Conservation (phyloP, 345 rosid genomes). For the Eucalyptus tenuipes region DNA sequence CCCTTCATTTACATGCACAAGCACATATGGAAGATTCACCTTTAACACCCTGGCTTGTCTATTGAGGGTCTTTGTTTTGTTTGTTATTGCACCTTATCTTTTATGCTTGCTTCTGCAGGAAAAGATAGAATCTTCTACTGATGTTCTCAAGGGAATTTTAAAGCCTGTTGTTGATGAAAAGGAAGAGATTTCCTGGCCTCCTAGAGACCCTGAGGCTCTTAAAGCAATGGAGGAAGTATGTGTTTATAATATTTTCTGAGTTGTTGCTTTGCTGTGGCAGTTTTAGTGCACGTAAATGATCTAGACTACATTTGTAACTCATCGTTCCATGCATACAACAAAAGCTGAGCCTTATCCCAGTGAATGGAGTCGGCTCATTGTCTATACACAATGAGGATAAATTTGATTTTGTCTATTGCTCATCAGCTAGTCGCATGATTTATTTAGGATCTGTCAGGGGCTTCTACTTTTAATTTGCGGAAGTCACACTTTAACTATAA, state of each 20-base stretch:
- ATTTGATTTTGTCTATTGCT: neutral
- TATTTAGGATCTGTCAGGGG: neutral
- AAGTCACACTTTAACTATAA: neutral
- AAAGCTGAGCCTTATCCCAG: neutral
- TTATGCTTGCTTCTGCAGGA: slow-evolving; percentile 30
- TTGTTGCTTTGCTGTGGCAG: neutral
- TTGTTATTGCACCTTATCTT: neutral
- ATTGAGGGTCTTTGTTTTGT: neutral
- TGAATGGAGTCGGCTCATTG: neutral
- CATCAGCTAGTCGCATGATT: neutral
- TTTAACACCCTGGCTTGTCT: neutral
- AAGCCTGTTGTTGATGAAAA: slow-evolving; percentile 56
- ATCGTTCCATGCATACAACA: neutral
- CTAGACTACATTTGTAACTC: neutral
- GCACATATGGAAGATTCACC: neutral
- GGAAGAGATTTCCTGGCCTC: slow-evolving; percentile 81
- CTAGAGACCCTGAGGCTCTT: slow-evolving; percentile 56
- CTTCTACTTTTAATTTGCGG: neutral
- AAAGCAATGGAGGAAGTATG: slow-evolving; percentile 63
- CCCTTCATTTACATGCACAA: neutral
- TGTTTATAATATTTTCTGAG: neutral
- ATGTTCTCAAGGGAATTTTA: slow-evolving; percentile 64
- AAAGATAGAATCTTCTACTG: slow-evolving; percentile 78
- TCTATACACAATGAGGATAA: neutral
- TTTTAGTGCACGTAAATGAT: neutral